Evolutionary conservation across 108 stramenopile species (phyloP).

Genomic region (Skeletonema grethae): DNA sequence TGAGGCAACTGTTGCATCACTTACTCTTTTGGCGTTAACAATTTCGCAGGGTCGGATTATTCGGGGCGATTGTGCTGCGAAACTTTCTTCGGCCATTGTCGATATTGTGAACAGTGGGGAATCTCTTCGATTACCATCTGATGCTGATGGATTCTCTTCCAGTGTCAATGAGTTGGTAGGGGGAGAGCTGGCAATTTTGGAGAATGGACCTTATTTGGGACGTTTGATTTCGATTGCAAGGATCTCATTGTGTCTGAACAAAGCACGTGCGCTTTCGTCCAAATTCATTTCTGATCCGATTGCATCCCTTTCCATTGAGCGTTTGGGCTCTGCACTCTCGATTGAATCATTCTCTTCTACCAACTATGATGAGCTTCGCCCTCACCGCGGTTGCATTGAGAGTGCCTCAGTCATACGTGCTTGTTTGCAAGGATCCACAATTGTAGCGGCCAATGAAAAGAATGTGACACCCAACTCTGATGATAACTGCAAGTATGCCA

Average conservation of each 20-base stretch:
- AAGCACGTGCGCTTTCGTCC: conserved; percentile 26
- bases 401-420: conserved; percentile 55
- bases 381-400: conserved; percentile 56
- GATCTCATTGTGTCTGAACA: conserved; percentile 16
- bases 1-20: conserved; percentile 32
- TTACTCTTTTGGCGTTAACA: conserved; percentile 35
- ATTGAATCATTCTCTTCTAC: conserved; percentile 35
- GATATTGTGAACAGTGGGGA: conserved; percentile 15
- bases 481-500: conserved; percentile 17
- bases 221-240: conserved; percentile 32
- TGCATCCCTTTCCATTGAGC: conserved; percentile 54
- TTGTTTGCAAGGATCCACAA: conserved; percentile 40
- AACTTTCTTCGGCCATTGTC: conserved; percentile 18
- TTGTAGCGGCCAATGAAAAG: neutral
- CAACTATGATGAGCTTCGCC: conserved; percentile 54
- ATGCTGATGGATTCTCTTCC: conserved; percentile 12
- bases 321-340: conserved; percentile 14
- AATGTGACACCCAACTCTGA: neutral
- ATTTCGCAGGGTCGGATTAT: conserved; percentile 37
- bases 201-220: conserved; percentile 19
- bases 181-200: conserved; percentile 9
- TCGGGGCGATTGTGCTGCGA: conserved; percentile 16
- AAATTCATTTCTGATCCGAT: conserved; percentile 38
- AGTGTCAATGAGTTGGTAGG: conserved; percentile 1
- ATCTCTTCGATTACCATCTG: neutral